phyloP scores from a whole-genome alignment of 2,329 filamentous ascomycete genomes.

The Penicillium sp. region DNA sequence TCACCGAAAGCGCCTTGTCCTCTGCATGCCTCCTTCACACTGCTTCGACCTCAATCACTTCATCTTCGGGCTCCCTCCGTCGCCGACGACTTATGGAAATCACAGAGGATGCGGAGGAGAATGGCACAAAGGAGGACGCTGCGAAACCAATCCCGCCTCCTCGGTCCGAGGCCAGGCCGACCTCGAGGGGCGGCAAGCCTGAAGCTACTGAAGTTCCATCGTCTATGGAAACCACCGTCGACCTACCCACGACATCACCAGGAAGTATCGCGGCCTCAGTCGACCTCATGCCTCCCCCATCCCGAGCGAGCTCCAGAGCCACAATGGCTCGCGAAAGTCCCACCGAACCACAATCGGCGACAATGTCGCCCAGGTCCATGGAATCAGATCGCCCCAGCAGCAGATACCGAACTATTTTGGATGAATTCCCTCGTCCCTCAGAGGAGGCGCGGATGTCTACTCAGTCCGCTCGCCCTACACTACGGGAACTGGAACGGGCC shows the following conservation, averaged over 20 bases:
- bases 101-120: slow-evolving; percentile 86
- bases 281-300: slow-evolving; percentile 19
- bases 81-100: slow-evolving; percentile 82
- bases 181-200: slow-evolving; percentile 33
- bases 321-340: slow-evolving; percentile 17
- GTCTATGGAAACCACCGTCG: slow-evolving; percentile 5
- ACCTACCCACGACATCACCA: slow-evolving; percentile 12
- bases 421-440: slow-evolving; percentile 36
- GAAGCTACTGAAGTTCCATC: slow-evolving; percentile 36
- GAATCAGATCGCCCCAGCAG: slow-evolving; percentile 23
- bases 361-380: slow-evolving; percentile 19
- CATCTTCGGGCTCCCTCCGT: slow-evolving; percentile 74
- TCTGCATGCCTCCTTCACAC: slow-evolving; percentile 86
- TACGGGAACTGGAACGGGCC: slow-evolving; percentile 44
- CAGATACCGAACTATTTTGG: slow-evolving; percentile 28
- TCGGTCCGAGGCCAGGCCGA: slow-evolving; percentile 20
- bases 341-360: slow-evolving; percentile 16
- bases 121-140: slow-evolving; percentile 51
- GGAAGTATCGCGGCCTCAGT: slow-evolving; percentile 14
- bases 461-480: slow-evolving; percentile 44
- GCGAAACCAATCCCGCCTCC: slow-evolving; percentile 25
- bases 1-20: slow-evolving; percentile 83
- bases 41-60: slow-evolving; percentile 78
- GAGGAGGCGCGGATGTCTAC: slow-evolving; percentile 39
- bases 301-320: slow-evolving; percentile 21